Evolutionary conservation across 371 early-diverging fungal species (phyloP).

Genomic region (Basidiobolus meristosporus): DNA sequence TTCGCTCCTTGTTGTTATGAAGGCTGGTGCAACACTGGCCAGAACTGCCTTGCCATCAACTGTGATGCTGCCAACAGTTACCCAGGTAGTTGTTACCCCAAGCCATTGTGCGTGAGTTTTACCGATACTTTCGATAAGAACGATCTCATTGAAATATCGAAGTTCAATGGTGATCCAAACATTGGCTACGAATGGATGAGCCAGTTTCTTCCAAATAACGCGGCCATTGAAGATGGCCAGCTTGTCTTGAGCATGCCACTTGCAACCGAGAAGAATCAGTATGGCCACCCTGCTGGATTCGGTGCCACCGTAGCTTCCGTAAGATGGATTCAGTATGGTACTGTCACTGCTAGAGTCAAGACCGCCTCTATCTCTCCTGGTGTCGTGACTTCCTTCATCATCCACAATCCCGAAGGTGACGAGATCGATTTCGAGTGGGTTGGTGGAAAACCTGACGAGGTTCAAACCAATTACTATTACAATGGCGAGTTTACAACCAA

Average conservation of each 20-base stretch:
- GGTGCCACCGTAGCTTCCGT: slow-evolving; percentile 28
- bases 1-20: not conserved
- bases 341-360: slow-evolving; percentile 26
- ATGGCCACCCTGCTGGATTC: slow-evolving; percentile 21
- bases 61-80: slow-evolving; percentile 30
- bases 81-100: slow-evolving; percentile 21
- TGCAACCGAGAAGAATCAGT: slow-evolving; percentile 8
- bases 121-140: not conserved
- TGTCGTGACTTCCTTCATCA: slow-evolving; percentile 47
- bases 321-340: slow-evolving; percentile 29
- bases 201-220: slow-evolving; percentile 26
- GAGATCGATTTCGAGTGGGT: slow-evolving; percentile 63
- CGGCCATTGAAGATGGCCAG: slow-evolving; percentile 14
- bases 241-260: slow-evolving; percentile 16
- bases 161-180: slow-evolving; percentile 23
- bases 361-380: slow-evolving; percentile 24
- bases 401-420: slow-evolving; percentile 23
- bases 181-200: slow-evolving; percentile 17
- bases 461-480: slow-evolving; percentile 49
- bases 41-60: slow-evolving; percentile 4
- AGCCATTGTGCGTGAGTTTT: slow-evolving; percentile 21
- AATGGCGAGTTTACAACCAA: slow-evolving; percentile 24
- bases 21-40: not conserved
- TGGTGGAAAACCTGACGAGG: slow-evolving; percentile 21
- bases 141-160: not conserved